Evolutionary conservation across 345 rosid genomes (phyloP), one percentile per base, ranked within the genome.

Genomic region (Eutrema japonicum): DNA sequence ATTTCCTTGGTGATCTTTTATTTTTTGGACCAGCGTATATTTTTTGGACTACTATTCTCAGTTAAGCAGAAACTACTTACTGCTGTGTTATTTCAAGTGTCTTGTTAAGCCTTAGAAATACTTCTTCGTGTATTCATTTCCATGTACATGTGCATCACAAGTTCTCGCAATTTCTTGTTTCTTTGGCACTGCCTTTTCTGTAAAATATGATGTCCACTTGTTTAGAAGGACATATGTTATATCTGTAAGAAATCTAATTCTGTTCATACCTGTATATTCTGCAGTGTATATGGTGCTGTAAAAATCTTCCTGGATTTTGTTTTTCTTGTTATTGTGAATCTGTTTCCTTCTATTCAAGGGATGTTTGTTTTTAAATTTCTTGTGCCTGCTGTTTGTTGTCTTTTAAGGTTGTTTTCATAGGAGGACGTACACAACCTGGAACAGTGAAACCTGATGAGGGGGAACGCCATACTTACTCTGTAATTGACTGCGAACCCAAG

Each of bases 341-440:
- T 37, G 40, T 14, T 29, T 41, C 8, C 32, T 12, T 57, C 45
- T 16, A 40, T 40, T 11, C 30, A 0, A 5, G 36, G 26, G 10
- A 47, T 60, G 13, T 38, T 59, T 71, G 4, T 57, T 55, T 36
- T 5, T 9, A 6, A 13, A 12, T 48, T 41, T 14, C 8, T 32
- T 68, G 12, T 35, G 33, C 3, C 46, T 10, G 10, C 4, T 10
- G 5, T 41, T 41, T 5, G 4, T 41, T 43, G 16, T 43, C 46
- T 36, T 89, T 89, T 66, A 86, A 94, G 95, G 98, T 95, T 81
- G 85, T 83, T 78, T 95, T 95, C 83, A 89, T 89, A 16, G 99
- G 99, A 82, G 96, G 96, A 51, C 96, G 99, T 13, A 95, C 99
- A 10, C 99, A 95, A 82, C 83, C 96, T 75, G 97, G 99, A 46